A percentile compares a stretch with the other conserved stretches of the same genome.
Conservation (phyloP, 495 filamentous ascomycete species). For the Penicillium daleae region DNA sequence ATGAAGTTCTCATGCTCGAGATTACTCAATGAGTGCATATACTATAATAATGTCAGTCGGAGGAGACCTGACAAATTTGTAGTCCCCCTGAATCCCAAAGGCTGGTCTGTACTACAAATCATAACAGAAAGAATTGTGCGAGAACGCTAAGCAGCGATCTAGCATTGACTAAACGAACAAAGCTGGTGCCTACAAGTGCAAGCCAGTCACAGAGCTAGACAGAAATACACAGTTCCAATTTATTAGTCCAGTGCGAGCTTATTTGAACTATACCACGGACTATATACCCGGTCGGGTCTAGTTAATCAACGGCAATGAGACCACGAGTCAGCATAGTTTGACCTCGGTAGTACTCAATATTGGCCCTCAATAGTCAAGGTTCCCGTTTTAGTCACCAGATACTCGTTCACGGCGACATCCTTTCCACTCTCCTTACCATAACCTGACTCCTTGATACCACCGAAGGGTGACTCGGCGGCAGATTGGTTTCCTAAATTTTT, state of each 20-base stretch:
- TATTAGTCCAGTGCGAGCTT: background rate
- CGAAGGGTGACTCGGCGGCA: constrained; percentile 72
- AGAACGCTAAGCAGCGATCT: background rate
- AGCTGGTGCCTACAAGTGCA: background rate
- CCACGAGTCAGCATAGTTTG: background rate
- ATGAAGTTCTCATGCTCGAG: no score
- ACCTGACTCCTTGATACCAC: constrained; percentile 75
- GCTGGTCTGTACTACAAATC: background rate
- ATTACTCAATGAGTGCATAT: no score
- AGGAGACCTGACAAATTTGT: no score
- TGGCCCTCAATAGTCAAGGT: constrained; percentile 66
- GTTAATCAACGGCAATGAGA: background rate
- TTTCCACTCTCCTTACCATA: constrained; percentile 79
- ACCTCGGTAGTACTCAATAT: constrained; percentile 33
- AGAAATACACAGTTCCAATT: background rate
- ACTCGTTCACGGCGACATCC: constrained; percentile 71
- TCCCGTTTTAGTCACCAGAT: constrained; percentile 73
- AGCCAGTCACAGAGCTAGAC: no score
- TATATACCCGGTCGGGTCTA: background rate
- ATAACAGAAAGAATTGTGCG: background rate
- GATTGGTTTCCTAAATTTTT: constrained; percentile 57
- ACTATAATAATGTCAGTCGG: no score
- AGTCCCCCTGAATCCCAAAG: background rate
- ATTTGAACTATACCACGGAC: background rate
- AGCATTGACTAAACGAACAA: background rate